These are phyloP conservation scores for Polysphondylium violaceum DNA, from an alignment of 78 protist species.

Conservation along the genomic window DNA sequence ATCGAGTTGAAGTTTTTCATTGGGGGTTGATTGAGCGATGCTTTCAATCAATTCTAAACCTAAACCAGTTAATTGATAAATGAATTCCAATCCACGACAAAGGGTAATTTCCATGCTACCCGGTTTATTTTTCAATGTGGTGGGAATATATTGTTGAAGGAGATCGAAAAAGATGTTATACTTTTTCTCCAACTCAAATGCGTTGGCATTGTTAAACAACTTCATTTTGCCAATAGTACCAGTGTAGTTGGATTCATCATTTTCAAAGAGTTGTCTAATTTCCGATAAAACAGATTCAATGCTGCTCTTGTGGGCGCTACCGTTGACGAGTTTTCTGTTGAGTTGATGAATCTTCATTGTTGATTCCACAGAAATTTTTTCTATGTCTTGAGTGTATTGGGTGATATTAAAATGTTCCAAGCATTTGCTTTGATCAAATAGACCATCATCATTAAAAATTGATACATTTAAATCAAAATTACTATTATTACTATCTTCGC, in stretches of 20 bases:
- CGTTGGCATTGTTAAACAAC: not conserved
- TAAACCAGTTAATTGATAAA: conserved; percentile 12
- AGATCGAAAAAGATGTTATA: conserved; percentile 33
- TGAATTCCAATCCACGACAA: conserved; percentile 64
- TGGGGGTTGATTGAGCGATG: not conserved
- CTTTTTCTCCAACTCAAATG: conserved; percentile 57
- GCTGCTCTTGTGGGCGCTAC: not conserved
- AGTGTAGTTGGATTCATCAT: not conserved
- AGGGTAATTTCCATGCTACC: conserved; percentile 6
- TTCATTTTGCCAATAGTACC: no score
- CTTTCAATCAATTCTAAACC: conserved; percentile 33
- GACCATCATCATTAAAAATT: conserved; percentile 50
- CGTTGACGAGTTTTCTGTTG: conserved; percentile 37
- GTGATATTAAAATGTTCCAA: conserved; percentile 37
- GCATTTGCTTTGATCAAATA: conserved; percentile 39
- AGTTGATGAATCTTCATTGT: conserved; percentile 74
- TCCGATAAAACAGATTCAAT: conserved; percentile 20
- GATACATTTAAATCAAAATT: conserved; percentile 6
- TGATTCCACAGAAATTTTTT: conserved; percentile 59
- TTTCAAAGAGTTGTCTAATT: conserved; percentile 52
- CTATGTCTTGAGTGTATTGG: conserved; percentile 41
- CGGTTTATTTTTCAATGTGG: conserved; percentile 18
- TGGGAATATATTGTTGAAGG: conserved; percentile 64
- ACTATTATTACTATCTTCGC: not conserved
- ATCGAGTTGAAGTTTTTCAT: conserved; percentile 17